A percentile compares a stretch with the other conserved stretches of the same genome.
Evolutionary conservation across 1,284 basidiomycete species (phyloP).

Genomic region (Phlebopus sp.): DNA sequence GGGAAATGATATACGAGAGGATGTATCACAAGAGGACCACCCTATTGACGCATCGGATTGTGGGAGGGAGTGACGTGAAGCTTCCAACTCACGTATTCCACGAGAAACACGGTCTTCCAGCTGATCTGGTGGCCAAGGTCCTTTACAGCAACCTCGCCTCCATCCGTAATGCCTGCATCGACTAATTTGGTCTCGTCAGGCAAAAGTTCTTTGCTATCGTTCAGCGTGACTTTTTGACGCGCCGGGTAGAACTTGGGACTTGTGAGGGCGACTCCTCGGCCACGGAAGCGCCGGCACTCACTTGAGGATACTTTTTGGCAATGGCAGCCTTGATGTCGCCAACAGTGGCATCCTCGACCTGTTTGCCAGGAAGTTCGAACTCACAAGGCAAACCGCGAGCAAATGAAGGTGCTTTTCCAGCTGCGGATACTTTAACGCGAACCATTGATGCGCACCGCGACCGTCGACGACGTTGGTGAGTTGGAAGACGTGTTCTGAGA

Average conservation of each 20-base stretch:
- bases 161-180: conserved; percentile 55
- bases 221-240: conserved; percentile 73
- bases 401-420: conserved; percentile 42
- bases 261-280: background rate
- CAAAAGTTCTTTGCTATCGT: conserved; percentile 58
- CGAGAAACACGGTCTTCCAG: conserved; percentile 83
- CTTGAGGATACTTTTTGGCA: conserved; percentile 56
- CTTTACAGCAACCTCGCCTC: conserved; percentile 70
- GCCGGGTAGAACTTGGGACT: conserved; percentile 57
- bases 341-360: conserved; percentile 49
- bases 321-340: conserved; percentile 61
- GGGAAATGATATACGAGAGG: conserved; percentile 82
- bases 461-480: background rate
- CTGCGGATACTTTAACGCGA: conserved; percentile 51
- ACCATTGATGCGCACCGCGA: conserved; percentile 44
- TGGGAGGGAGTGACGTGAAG: background rate
- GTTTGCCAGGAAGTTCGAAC: conserved; percentile 58
- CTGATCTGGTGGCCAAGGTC: conserved; percentile 87
- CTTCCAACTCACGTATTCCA: conserved; percentile 79
- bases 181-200: conserved; percentile 61
- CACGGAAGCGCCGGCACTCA: conserved; percentile 31
- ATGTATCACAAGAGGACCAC: conserved; percentile 90
- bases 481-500: background rate
- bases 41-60: conserved; percentile 42
- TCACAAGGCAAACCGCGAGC: conserved; percentile 55